Percentiles rank a stretch among this genome's conserved stretches.
Evolutionary conservation across 2,329 filamentous ascomycete genomes (phyloP).

Genomic region (Penicillium sp.): DNA sequence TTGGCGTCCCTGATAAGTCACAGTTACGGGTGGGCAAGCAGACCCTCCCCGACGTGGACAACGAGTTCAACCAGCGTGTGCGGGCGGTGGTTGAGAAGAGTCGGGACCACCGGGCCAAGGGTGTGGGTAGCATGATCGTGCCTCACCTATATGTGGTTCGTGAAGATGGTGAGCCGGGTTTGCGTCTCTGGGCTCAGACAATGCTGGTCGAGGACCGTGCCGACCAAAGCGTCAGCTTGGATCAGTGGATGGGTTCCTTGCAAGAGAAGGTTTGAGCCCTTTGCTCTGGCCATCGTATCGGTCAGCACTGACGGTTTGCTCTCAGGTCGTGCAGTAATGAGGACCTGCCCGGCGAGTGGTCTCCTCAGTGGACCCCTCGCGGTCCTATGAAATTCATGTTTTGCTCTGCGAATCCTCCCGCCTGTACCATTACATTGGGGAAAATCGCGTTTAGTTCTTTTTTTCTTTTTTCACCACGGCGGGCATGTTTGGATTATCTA

Average conservation of each 20-base stretch:
- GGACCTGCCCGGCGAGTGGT: not conserved
- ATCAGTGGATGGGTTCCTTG: conserved; percentile 88
- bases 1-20: conserved; percentile 78
- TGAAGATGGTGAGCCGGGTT: conserved; percentile 91
- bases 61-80: conserved; percentile 94
- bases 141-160: conserved; percentile 91
- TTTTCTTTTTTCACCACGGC: conserved; percentile 4
- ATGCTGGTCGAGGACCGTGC: conserved; percentile 91
- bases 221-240: conserved; percentile 87
- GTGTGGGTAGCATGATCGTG: conserved; percentile 88
- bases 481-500: conserved; percentile 15
- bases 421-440: conserved; percentile 23
- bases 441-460: conserved; percentile 9
- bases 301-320: conserved; percentile 10
- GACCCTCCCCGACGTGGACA: conserved; percentile 80
- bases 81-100: conserved; percentile 90
- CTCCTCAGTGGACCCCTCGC: not conserved
- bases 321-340: conserved; percentile 15
- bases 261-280: conserved; percentile 78
- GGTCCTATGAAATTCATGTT: conserved; percentile 1
- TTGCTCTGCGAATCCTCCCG: conserved; percentile 2
- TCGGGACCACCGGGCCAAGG: conserved; percentile 78
- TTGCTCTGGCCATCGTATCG: conserved; percentile 5
- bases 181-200: conserved; percentile 96
- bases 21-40: conserved; percentile 90